Evolutionary conservation across 139 green algal species (phyloP), one percentile per base, ranked within the genome.

Genomic region (Chlorella vulgaris): DNA sequence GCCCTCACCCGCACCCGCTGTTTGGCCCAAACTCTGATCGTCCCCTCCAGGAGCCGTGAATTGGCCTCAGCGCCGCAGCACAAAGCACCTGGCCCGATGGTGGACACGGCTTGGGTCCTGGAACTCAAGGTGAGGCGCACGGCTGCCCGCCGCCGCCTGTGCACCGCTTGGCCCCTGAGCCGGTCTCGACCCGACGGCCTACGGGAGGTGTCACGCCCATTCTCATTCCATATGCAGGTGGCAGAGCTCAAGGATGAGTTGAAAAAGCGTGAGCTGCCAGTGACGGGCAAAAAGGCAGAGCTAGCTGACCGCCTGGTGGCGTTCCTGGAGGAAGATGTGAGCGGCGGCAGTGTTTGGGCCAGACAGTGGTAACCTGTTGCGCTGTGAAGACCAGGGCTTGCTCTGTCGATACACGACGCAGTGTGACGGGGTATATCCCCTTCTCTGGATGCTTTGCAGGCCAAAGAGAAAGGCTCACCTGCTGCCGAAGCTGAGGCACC

Each of bases 171-270:
- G 13, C 13, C 47, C 47, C 47, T 24, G 47, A 24, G 47, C 47
- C 47, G 10, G 47, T 15, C 47, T 24, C 47, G 47, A 24, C 13
- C 47, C 47, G 13, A 55, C 47, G 47, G 47, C 13, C 47, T 15
- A 55, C 10, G 13, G 47, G 13, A 24, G 10, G 47, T 15, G 13
- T 55, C 10, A 55, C 13, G 15, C 47, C 10, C 13, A 55, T 24
- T 15, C 47, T 55, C 13, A 15, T 55, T 55, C 15, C 15, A 10
- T 55, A 55, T 55, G 47, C 83, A 69, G 38, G 76, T 88, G 7
- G 82, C 74, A 2, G 82, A 92, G 7, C 75, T 92, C 10, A 92
- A 91, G 47, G 84, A 89, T n/a, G 88, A 92, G 62, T 71, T 87
- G 33, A 91, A 86, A 60, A 87, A 86, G 53, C 81, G 88, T 10